These are phyloP conservation scores for Populus alba DNA, from an alignment of 345 rosid genomes.

Conservation along the genomic window DNA sequence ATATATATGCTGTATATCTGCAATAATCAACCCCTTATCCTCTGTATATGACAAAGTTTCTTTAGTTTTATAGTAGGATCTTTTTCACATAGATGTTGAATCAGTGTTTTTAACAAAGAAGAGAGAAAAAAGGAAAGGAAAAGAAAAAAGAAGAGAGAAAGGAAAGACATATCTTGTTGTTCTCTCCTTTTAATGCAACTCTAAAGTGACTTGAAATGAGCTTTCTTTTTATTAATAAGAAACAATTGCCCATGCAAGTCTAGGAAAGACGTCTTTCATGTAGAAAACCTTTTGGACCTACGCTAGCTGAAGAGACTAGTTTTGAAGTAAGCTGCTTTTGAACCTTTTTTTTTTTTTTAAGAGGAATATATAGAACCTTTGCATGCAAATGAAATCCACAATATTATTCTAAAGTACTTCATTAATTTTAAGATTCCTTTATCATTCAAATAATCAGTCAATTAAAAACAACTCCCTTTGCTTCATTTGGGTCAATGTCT, in stretches of 20 bases:
- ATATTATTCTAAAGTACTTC: slow-evolving; percentile 15
- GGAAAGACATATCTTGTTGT: slow-evolving; percentile 45
- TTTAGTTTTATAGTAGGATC: slow-evolving; percentile 18
- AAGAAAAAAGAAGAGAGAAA: slow-evolving; percentile 9
- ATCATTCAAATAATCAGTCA: slow-evolving; percentile 16
- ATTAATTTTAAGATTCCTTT: slow-evolving; percentile 17
- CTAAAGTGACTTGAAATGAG: slow-evolving; percentile 48
- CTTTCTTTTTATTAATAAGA: slow-evolving; percentile 40
- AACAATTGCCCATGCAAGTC: slow-evolving; percentile 29
- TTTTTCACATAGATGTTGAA: slow-evolving; percentile 37
- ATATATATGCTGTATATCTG: slow-evolving; percentile 3
- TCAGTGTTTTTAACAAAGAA: slow-evolving; percentile 12
- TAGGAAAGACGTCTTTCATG: neutral
- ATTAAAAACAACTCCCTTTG: slow-evolving; percentile 14
- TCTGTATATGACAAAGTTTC: slow-evolving; percentile 26
- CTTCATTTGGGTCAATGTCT: slow-evolving; percentile 30
- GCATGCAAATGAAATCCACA: slow-evolving; percentile 41
- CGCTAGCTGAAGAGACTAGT: slow-evolving; percentile 17
- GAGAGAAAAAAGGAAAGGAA: neutral
- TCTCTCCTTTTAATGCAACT: slow-evolving; percentile 56
- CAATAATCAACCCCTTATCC: neutral
- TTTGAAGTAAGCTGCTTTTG: slow-evolving; percentile 38
- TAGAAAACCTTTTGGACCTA: slow-evolving; percentile 24
- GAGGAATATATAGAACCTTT: slow-evolving; percentile 32
- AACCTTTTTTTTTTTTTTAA: slow-evolving; percentile 29